Conservation (phyloP, 2,329 filamentous ascomycete genomes). For the Paraconiothyrium sp. region DNA sequence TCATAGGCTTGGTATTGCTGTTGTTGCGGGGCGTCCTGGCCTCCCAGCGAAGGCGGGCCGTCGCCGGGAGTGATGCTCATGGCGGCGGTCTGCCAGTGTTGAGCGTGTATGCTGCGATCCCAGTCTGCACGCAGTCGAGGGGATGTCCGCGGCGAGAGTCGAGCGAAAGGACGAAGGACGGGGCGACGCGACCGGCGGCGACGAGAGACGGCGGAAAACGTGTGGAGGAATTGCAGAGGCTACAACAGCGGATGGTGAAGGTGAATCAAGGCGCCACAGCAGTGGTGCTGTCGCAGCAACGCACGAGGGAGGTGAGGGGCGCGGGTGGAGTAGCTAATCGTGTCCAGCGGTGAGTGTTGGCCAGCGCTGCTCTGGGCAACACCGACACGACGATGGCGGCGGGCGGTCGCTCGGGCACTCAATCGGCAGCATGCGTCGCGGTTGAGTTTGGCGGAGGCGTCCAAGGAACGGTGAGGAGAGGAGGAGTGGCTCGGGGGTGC, state of each 20-base stretch:
- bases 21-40: conserved; percentile 34
- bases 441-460: conserved; percentile 21
- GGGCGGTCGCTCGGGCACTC: conserved; percentile 17
- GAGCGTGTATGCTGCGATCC: conserved; percentile 15
- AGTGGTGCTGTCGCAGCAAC: background rate
- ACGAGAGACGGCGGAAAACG: conserved; percentile 3
- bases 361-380: conserved; percentile 10
- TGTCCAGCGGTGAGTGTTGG: conserved; percentile 21
- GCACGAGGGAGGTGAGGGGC: conserved; percentile 10
- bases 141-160: conserved; percentile 20
- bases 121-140: conserved; percentile 2
- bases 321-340: conserved; percentile 11
- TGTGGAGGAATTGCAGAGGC: conserved; percentile 5
- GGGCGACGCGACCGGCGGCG: conserved; percentile 1
- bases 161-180: background rate
- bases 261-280: conserved; percentile 11
- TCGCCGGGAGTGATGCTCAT: conserved; percentile 48
- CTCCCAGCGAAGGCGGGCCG: conserved; percentile 47
- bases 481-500: conserved; percentile 22
- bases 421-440: conserved; percentile 30
- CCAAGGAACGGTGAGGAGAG: conserved; percentile 19
- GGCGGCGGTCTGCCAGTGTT: conserved; percentile 38
- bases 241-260: background rate
- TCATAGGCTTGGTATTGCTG: conserved; percentile 33
- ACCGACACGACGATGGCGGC: conserved; percentile 6